Conservation (phyloP, 2,329 filamentous ascomycete genomes). For the Talaromyces piceae region DNA sequence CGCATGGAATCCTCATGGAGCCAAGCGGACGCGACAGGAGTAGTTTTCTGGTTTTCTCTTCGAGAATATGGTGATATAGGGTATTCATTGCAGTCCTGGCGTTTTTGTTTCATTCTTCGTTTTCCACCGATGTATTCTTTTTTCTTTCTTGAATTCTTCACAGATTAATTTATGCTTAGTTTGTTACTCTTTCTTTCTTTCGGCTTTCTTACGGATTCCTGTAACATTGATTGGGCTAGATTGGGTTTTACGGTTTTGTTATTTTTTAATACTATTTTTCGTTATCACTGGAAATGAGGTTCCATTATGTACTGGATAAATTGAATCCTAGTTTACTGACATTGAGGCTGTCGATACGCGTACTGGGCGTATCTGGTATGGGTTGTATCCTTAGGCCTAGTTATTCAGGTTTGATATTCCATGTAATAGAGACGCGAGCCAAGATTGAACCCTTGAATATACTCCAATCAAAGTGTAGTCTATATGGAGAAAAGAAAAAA, state of each 20-base stretch:
- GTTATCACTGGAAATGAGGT: too few relatives aligned
- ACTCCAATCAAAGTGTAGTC: too few relatives aligned
- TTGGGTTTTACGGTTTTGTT: not conserved
- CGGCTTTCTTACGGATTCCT: not conserved
- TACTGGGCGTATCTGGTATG: too few relatives aligned
- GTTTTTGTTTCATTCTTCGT: not conserved
- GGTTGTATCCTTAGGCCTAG: too few relatives aligned
- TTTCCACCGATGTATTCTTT: not conserved
- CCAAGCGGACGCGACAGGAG: slow-evolving; percentile 71
- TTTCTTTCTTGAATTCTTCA: not conserved
- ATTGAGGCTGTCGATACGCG: too few relatives aligned
- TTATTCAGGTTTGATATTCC: too few relatives aligned
- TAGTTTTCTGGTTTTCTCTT: slow-evolving; percentile 21
- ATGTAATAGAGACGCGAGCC: too few relatives aligned
- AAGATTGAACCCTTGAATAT: too few relatives aligned
- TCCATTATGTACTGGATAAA: too few relatives aligned
- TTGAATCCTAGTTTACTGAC: too few relatives aligned
- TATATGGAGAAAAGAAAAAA: too few relatives aligned
- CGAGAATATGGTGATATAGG: not conserved
- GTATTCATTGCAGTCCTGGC: not conserved
- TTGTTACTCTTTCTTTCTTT: not conserved
- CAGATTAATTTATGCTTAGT: not conserved
- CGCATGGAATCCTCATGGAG: slow-evolving; percentile 73
- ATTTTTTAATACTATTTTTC: not conserved
- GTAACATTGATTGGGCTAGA: not conserved